A percentile compares a stretch with the other conserved stretches of the same genome.
These are phyloP conservation scores for Myriosclerotinia duriaeana DNA, from an alignment of 2,329 filamentous ascomycete species.

Conservation along the genomic window DNA sequence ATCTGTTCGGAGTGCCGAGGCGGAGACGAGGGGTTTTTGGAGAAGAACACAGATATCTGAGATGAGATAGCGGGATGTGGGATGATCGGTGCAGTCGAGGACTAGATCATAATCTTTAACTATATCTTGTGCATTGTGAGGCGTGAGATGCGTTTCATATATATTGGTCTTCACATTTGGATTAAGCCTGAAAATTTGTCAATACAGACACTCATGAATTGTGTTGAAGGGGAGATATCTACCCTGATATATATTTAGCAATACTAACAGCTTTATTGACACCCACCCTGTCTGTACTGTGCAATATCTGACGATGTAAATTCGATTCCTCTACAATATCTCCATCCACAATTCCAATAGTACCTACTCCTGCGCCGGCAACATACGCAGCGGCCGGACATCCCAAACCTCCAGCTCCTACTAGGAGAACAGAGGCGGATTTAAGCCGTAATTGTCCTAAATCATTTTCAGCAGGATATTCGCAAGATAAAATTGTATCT, in stretches of 20 bases:
- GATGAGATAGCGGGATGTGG: conserved; percentile 86
- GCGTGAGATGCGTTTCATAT: conserved; percentile 63
- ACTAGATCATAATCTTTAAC: conserved; percentile 76
- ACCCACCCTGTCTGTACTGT: conserved; percentile 69
- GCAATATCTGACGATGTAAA: conserved; percentile 86
- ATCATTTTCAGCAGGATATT: neutral
- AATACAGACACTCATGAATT: neutral
- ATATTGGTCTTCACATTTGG: conserved; percentile 64
- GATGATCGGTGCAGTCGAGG: conserved; percentile 94
- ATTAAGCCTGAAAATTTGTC: conserved; percentile 59
- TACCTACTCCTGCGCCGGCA: conserved; percentile 82
- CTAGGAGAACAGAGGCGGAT: conserved; percentile 69
- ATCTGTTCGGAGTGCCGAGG: conserved; percentile 83
- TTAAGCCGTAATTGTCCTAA: conserved; percentile 75
- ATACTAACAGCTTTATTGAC: conserved; percentile 80
- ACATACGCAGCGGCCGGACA: conserved; percentile 93
- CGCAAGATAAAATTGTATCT: neutral
- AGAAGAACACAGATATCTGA: conserved; percentile 85
- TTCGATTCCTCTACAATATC: conserved; percentile 89
- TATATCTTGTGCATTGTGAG: conserved; percentile 65
- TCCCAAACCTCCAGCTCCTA: conserved; percentile 86
- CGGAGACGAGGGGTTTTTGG: conserved; percentile 78
- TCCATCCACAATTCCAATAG: conserved; percentile 79
- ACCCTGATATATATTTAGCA: conserved; percentile 58
- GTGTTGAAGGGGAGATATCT: conserved; percentile 31